These are phyloP conservation scores for Annulohypoxylon truncatum DNA, from an alignment of 2,329 filamentous ascomycete genomes.

Conservation along the genomic window DNA sequence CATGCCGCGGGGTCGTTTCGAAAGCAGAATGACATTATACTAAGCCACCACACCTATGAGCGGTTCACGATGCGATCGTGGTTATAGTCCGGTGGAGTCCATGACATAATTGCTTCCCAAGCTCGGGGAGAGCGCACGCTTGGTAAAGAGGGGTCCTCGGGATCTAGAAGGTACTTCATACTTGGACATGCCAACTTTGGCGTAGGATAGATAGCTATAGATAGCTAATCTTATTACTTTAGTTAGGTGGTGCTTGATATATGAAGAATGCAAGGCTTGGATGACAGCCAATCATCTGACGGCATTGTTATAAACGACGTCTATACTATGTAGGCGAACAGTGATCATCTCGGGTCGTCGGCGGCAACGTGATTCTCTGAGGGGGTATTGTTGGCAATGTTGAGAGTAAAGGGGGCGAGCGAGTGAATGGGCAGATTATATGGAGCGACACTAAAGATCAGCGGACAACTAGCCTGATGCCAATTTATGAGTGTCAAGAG, in stretches of 20 bases:
- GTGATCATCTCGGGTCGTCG: conserved; percentile 17
- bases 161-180: conserved; percentile 37
- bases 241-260: not conserved
- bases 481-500: conserved; percentile 8
- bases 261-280: conserved; percentile 21
- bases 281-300: conserved; percentile 24
- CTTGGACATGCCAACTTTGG: conserved; percentile 32
- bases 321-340: conserved; percentile 10
- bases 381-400: conserved; percentile 3
- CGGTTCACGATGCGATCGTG: conserved; percentile 18
- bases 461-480: conserved; percentile 13
- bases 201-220: conserved; percentile 19
- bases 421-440: conserved; percentile 30
- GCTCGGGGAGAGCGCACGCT: conserved; percentile 23
- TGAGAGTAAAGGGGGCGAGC: conserved; percentile 12
- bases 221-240: conserved; percentile 9
- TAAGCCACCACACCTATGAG: conserved; percentile 14
- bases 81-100: conserved; percentile 24
- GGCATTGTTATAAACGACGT: conserved; percentile 24
- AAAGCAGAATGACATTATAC: conserved; percentile 37
- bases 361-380: not conserved
- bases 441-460: conserved; percentile 30
- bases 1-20: conserved; percentile 22
- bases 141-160: conserved; percentile 30
- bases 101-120: conserved; percentile 39